Base-by-base conservation (phyloP, 331 rosid genomes). In the Quercus lobata region DNA sequence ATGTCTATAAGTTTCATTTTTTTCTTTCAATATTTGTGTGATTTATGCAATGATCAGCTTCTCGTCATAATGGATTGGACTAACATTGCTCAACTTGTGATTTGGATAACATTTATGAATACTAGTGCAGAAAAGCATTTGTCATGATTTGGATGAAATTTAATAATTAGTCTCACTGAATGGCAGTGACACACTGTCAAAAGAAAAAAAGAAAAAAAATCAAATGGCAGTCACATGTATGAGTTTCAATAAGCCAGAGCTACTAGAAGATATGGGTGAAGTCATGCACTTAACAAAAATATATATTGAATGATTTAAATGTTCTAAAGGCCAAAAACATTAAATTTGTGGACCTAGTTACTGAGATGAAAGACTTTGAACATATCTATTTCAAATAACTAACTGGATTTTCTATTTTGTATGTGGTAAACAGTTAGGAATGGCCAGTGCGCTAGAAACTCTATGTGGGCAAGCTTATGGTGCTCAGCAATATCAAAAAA, bases 381-480 rank as follows among this genome's bases (percentile, higher is more conserved):
- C 65, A 21, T 22, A 9, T 58, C 41, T 27, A 15, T 62, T 15
- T 62, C 73, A 37, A 69, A 30, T 12, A 56, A 53, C 61, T 53
- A 37, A 34, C 5, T 74, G 60, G 75, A 84, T 72, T 53, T 77
- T 49, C 44, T 27, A 35, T 17, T 41, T 54, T 80, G 53, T 46
- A 68, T 29, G 24, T 70, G 66, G 22, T 16, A 19, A 69, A 85
- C 88, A 90, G 91, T 25, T 73, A 18, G 97, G 93, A 74, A 77
- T 90, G 92, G 83, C 93, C 14, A 83, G 91, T 84, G 97, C 91
- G 55, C 74, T 90, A 32, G 97, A 92, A 89, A 92, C 94, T 41
- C 72, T 87, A 3, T 86, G 92, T 69, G 94, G 97, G 46, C 97
- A 92, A 72, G 93, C 93, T 10, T 87, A 83, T 86, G 97, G 94